These are phyloP conservation scores for Euphrasia confusa DNA, from an alignment of 257 asterid species.

Conservation along the genomic window DNA sequence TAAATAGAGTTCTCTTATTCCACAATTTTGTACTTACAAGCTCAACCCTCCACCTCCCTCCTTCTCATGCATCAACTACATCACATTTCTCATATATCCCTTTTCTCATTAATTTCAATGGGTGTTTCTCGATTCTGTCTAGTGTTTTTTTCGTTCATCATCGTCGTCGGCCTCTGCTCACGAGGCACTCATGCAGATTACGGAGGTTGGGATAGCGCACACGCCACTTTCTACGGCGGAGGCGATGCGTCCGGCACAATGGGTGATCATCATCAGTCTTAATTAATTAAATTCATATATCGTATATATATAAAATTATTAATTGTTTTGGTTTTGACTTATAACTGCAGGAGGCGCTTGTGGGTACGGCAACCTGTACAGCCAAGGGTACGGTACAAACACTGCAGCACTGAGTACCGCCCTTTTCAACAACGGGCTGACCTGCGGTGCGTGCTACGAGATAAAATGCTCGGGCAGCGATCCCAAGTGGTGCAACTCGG, in stretches of 20 bases:
- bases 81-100: not conserved
- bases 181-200: slow-evolving; percentile 24
- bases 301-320: too few species aligned
- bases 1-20: slow-evolving; percentile 35
- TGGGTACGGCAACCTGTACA: slow-evolving; percentile 85
- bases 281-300: too few species aligned
- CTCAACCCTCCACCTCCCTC: slow-evolving; percentile 10
- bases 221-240: slow-evolving; percentile 58
- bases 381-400: slow-evolving; percentile 78
- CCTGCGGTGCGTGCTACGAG: slow-evolving; percentile 80
- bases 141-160: slow-evolving; percentile 26
- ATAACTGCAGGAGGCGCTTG: slow-evolving; percentile 98
- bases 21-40: slow-evolving; percentile 23
- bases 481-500: slow-evolving; percentile 51
- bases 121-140: slow-evolving; percentile 27
- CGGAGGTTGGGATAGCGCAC: slow-evolving; percentile 52
- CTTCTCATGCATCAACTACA: not conserved
- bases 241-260: slow-evolving; percentile 59
- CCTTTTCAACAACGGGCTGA: slow-evolving; percentile 77
- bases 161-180: slow-evolving; percentile 24
- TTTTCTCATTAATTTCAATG: slow-evolving; percentile 30
- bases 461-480: slow-evolving; percentile 54
- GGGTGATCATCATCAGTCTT: too few species aligned
- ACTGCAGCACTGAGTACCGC: slow-evolving; percentile 94
- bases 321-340: too few species aligned